Conservation (phyloP, 257 asterid species). For the Nicotiana noctiflora region DNA sequence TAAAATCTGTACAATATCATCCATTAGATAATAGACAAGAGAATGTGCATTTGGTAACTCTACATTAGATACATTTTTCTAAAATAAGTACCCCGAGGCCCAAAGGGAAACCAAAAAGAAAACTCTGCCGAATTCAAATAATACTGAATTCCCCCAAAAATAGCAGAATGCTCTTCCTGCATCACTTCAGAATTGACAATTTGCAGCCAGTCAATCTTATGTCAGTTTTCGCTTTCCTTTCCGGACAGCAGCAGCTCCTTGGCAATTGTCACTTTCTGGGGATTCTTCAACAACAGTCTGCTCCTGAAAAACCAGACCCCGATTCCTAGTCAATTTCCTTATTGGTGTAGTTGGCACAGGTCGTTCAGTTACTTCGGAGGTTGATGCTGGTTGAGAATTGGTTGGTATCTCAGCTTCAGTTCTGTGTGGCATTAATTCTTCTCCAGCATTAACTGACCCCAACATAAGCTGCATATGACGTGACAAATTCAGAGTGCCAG, state of each 20-base stretch:
- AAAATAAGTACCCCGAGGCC: not conserved
- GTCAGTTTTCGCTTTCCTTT: conserved; percentile 52
- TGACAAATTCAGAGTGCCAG: not conserved
- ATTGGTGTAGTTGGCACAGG: conserved; percentile 59
- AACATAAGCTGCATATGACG: conserved; percentile 56
- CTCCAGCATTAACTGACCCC: conserved; percentile 52
- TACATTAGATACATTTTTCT: not conserved
- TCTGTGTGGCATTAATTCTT: conserved; percentile 87
- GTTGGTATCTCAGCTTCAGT: conserved; percentile 6
- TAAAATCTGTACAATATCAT: not conserved
- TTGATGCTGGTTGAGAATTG: conserved; percentile 20
- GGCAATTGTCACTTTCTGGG: conserved; percentile 49
- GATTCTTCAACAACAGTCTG: conserved; percentile 67
- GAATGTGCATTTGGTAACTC: not conserved
- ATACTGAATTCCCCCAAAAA: not conserved
- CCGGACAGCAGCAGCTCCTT: conserved; percentile 45
- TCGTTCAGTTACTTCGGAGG: conserved; percentile 29
- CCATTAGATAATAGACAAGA: not conserved
- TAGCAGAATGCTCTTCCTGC: not conserved
- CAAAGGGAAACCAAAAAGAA: not conserved
- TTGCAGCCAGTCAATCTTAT: not conserved
- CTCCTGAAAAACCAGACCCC: conserved; percentile 77
- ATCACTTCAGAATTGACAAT: not conserved
- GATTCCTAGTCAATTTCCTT: conserved; percentile 71
- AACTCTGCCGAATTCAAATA: not conserved